Conservation (phyloP, 2,329 filamentous ascomycete genomes). For the Rutstroemia sp. region DNA sequence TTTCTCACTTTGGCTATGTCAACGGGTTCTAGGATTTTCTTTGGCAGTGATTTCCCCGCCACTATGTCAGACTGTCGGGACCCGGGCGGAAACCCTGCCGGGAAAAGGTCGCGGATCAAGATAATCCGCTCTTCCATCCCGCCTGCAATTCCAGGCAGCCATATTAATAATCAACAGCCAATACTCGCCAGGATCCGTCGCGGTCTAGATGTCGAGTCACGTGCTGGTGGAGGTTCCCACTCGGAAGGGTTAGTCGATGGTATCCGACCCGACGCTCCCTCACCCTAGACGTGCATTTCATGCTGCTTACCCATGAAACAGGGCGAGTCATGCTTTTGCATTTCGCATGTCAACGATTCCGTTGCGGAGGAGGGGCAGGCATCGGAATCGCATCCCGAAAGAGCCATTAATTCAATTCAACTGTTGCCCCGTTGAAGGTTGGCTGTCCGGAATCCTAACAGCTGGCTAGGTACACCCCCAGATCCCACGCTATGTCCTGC, state of each 20-base stretch:
- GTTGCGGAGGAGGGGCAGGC: background rate
- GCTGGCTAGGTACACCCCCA: too few relatives aligned
- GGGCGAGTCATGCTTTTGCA: background rate
- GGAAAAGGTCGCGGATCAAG: background rate
- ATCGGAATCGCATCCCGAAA: background rate
- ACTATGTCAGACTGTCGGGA: background rate
- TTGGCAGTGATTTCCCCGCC: constrained; percentile 1
- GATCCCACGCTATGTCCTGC: too few relatives aligned
- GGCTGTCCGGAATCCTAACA: too few relatives aligned
- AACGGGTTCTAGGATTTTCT: background rate
- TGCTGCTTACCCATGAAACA: too few relatives aligned
- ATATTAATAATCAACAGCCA: too few relatives aligned
- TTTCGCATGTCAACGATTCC: background rate
- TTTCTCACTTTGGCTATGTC: background rate
- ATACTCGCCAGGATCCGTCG: too few relatives aligned
- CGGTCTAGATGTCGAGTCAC: too few relatives aligned
- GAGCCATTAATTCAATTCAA: background rate
- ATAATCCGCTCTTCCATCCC: background rate
- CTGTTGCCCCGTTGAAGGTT: background rate
- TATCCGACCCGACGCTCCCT: too few relatives aligned
- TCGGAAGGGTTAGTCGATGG: too few relatives aligned
- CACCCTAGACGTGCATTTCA: too few relatives aligned
- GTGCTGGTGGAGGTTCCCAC: too few relatives aligned
- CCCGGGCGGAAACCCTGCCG: background rate
- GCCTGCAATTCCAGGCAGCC: background rate